These are phyloP conservation scores for Sabuloglossum arenarium DNA, from an alignment of 495 filamentous ascomycete genomes.

Conservation along the genomic window DNA sequence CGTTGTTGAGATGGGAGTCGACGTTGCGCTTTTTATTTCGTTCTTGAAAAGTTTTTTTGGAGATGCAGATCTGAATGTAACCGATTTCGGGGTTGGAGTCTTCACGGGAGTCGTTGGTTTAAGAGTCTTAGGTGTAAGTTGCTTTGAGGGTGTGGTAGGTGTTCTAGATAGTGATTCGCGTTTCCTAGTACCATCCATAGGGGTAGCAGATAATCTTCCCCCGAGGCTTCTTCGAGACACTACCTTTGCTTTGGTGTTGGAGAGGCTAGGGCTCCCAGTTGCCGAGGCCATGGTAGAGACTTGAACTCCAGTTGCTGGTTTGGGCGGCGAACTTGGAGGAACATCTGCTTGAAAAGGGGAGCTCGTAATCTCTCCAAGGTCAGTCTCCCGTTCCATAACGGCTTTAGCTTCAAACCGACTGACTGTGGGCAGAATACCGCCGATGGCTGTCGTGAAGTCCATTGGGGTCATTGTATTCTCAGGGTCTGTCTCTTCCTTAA, in stretches of 20 bases:
- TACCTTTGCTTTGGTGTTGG: constrained; percentile 30
- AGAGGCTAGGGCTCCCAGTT: constrained; percentile 35
- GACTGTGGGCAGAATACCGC: constrained; percentile 40
- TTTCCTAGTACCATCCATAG: constrained; percentile 11
- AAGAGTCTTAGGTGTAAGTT: constrained; percentile 28
- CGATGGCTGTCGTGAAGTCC: constrained; percentile 59
- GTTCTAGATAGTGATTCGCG: constrained; percentile 23
- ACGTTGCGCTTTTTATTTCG: constrained; percentile 19
- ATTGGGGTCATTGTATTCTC: constrained; percentile 33
- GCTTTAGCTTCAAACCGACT: constrained; percentile 17
- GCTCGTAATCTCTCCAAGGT: constrained; percentile 30
- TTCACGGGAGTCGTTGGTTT: constrained; percentile 30
- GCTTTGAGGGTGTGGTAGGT: constrained; percentile 26
- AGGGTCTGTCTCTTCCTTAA: constrained; percentile 16
- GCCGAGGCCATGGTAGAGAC: constrained; percentile 30
- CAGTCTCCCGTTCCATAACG: constrained; percentile 37
- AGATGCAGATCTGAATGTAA: constrained; percentile 26
- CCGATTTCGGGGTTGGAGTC: constrained; percentile 28
- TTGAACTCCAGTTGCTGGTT: constrained; percentile 12
- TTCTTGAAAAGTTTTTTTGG: constrained; percentile 32
- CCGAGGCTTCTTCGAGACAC: constrained; percentile 27
- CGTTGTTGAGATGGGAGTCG: constrained; percentile 18
- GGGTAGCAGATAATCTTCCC: constrained; percentile 22
- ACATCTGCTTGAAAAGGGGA: constrained; percentile 29
- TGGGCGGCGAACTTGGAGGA: constrained; percentile 17